Percentiles rank a stretch among this genome's conserved stretches.
Conservation (phyloP, 345 rosid species). For the Citrus sp. region DNA sequence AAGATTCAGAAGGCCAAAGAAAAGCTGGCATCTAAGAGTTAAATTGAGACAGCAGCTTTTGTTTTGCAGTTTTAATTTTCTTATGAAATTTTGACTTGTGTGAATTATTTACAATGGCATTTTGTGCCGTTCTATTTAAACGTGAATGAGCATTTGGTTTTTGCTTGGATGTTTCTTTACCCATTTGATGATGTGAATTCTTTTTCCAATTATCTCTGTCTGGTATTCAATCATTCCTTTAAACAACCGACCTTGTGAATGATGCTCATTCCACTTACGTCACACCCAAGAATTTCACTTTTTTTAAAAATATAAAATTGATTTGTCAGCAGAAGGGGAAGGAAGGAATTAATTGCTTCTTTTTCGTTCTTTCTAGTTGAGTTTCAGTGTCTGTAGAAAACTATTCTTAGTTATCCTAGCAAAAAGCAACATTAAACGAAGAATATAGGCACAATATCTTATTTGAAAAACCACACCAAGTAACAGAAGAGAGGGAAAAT, state of each 20-base stretch:
- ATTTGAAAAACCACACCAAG: background rate
- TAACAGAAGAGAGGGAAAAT: background rate
- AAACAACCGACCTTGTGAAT: background rate
- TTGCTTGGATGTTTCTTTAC: background rate
- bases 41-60: background rate
- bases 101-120: conserved; percentile 8
- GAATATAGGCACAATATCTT: background rate
- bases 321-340: too few relatives aligned
- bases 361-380: too few relatives aligned
- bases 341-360: too few relatives aligned
- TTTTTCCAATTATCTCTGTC: too few relatives aligned
- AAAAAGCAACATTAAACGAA: background rate
- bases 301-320: too few relatives aligned
- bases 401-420: background rate
- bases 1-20: conserved; percentile 29
- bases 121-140: background rate
- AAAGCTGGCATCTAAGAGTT: conserved; percentile 18
- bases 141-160: conserved; percentile 7
- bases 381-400: background rate
- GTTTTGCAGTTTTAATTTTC: background rate
- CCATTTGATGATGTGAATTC: conserved; percentile 3
- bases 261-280: background rate
- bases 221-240: background rate
- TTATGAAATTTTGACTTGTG: conserved; percentile 5
- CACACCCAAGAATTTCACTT: too few relatives aligned